phyloP scores from a whole-genome alignment of 1,284 basidiomycete species.

The Microbotryum violaceum region DNA sequence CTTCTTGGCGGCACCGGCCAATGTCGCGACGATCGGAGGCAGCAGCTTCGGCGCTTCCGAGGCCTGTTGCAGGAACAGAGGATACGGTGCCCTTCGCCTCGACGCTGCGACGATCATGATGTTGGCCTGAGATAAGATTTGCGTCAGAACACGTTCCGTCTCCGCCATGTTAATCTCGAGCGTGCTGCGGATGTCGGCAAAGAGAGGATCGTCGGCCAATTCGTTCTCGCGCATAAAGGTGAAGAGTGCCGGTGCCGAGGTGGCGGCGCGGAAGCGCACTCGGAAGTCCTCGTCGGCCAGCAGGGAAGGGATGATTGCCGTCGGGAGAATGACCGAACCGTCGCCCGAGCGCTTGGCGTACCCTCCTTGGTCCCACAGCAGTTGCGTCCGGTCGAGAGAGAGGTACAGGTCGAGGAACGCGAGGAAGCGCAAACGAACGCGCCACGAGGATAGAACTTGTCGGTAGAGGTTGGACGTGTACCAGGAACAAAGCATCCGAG shows the following conservation, averaged over 20 bases:
- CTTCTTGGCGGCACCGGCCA: conserved; percentile 56
- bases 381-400: conserved; percentile 52
- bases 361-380: conserved; percentile 46
- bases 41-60: conserved; percentile 41
- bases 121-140: conserved; percentile 56
- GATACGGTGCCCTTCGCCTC: conserved; percentile 76
- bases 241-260: conserved; percentile 55
- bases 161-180: conserved; percentile 42
- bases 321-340: conserved; percentile 34
- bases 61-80: conserved; percentile 67
- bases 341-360: conserved; percentile 35
- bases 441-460: conserved; percentile 56
- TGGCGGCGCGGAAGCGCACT: conserved; percentile 68
- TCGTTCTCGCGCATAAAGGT: conserved; percentile 19
- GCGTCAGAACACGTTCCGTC: conserved; percentile 68
- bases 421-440: conserved; percentile 51
- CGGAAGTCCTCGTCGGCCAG: conserved; percentile 69
- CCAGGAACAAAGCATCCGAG: conserved; percentile 51
- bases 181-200: conserved; percentile 19
- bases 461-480: conserved; percentile 47
- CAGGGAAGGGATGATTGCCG: conserved; percentile 51
- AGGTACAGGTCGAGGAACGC: conserved; percentile 63
- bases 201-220: conserved; percentile 20
- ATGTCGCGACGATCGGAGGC: conserved; percentile 51
- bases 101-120: conserved; percentile 72